A percentile compares a stretch with the other conserved stretches of the same genome.
Conservation (phyloP, 345 rosid genomes). For the Lenwebbia sp. region DNA sequence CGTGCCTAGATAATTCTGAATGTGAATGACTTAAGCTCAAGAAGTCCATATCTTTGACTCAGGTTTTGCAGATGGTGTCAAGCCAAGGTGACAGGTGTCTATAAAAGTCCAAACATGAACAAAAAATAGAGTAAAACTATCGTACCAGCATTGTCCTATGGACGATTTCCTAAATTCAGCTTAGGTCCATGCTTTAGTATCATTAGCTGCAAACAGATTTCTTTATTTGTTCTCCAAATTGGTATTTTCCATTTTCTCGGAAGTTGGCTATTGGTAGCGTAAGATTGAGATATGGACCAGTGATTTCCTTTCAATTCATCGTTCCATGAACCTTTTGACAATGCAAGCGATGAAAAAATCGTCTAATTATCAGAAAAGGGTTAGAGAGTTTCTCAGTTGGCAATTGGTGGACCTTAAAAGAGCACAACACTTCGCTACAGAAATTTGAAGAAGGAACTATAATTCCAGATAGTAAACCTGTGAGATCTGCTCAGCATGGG, state of each 20-base stretch:
- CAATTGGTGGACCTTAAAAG: not conserved
- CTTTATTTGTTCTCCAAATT: not conserved
- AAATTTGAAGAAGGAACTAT: not conserved
- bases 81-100: not conserved
- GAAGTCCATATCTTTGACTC: not conserved
- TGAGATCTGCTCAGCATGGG: slow-evolving; percentile 89
- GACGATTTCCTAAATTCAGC: not conserved
- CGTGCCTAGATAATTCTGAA: not conserved
- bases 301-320: not conserved
- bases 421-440: not conserved
- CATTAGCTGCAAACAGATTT: not conserved
- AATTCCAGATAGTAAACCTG: slow-evolving; percentile 38
- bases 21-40: not conserved
- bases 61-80: not conserved
- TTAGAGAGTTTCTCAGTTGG: not conserved
- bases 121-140: not conserved
- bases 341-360: not conserved
- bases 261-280: not conserved
- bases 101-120: not conserved
- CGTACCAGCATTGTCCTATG: not conserved
- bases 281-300: not conserved
- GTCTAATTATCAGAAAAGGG: not conserved
- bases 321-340: not conserved
- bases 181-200: not conserved
- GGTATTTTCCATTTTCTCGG: not conserved